These are phyloP conservation scores for Ustilago xerochloae DNA, from an alignment of 1,284 basidiomycete species.

Conservation along the genomic window DNA sequence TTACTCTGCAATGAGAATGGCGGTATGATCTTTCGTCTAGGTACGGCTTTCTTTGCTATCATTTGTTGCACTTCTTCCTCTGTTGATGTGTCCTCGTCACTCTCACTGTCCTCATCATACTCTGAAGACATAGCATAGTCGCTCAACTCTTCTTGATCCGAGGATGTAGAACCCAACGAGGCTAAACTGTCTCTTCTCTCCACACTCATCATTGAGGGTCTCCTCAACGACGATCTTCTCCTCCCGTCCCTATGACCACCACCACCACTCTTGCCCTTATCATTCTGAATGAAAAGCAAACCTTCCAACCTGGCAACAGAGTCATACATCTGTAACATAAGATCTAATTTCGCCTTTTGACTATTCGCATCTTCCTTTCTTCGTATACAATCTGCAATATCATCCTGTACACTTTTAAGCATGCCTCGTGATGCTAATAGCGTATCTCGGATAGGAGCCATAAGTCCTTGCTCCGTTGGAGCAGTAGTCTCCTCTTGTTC, in stretches of 20 bases:
- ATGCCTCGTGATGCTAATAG: slow-evolving; percentile 54
- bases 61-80: background rate
- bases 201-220: slow-evolving; percentile 22
- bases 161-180: too few species aligned
- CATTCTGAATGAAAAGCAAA: slow-evolving; percentile 75
- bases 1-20: background rate
- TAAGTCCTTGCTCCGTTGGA: slow-evolving; percentile 8
- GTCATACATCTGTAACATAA: slow-evolving; percentile 87
- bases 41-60: too few species aligned
- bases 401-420: slow-evolving; percentile 80
- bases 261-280: background rate
- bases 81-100: slow-evolving; percentile 10
- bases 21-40: slow-evolving; percentile 14
- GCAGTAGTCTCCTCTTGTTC: background rate
- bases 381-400: slow-evolving; percentile 79
- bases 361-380: slow-evolving; percentile 78
- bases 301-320: slow-evolving; percentile 84
- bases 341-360: slow-evolving; percentile 79
- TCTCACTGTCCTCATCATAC: slow-evolving; percentile 34
- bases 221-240: slow-evolving; percentile 12
- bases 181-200: slow-evolving; percentile 12
- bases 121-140: slow-evolving; percentile 43
- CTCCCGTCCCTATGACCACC: too few species aligned
- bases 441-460: slow-evolving; percentile 45
- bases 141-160: slow-evolving; percentile 10